Percentiles rank a stretch among this genome's conserved stretches.
phyloP scores from a whole-genome alignment of 495 filamentous ascomycete species.

The Hypoxylon rickii region DNA sequence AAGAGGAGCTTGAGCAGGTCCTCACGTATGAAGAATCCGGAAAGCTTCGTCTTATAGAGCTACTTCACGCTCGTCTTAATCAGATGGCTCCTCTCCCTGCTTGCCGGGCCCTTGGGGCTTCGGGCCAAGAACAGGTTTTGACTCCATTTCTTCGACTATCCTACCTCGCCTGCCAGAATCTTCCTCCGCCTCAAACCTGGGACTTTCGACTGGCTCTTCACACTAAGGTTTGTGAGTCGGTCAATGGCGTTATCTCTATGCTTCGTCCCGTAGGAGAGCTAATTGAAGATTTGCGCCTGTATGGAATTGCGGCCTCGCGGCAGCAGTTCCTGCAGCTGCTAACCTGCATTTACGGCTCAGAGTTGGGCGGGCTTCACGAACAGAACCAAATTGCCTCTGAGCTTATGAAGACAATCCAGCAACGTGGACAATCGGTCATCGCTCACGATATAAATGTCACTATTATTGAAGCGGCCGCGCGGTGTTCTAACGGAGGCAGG shows the following conservation, averaged over 20 bases:
- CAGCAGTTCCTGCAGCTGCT: slow-evolving; percentile 40
- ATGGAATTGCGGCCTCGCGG: slow-evolving; percentile 40
- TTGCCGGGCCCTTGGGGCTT: background rate
- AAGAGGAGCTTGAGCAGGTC: slow-evolving; percentile 9
- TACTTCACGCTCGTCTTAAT: slow-evolving; percentile 26
- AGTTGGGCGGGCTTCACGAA: background rate
- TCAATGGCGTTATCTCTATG: background rate
- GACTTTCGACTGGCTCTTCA: slow-evolving; percentile 38
- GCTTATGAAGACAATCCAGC: slow-evolving; percentile 46
- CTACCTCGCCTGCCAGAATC: slow-evolving; percentile 27
- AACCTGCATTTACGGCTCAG: slow-evolving; percentile 37
- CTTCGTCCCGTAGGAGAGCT: slow-evolving; percentile 15
- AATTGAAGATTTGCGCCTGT: slow-evolving; percentile 35
- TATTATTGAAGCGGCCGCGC: slow-evolving; percentile 42
- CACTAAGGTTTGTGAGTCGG: slow-evolving; percentile 17
- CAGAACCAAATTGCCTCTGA: slow-evolving; percentile 40
- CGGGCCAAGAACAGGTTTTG: background rate
- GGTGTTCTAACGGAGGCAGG: background rate
- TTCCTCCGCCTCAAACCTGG: slow-evolving; percentile 38
- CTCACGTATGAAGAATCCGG: slow-evolving; percentile 31
- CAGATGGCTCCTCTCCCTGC: slow-evolving; percentile 7
- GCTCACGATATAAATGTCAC: slow-evolving; percentile 45
- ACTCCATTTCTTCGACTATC: slow-evolving; percentile 34
- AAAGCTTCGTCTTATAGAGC: slow-evolving; percentile 31
- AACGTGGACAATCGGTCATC: slow-evolving; percentile 39